Evolutionary conservation across 169 alveolate genomes (phyloP).

Genomic region (Babesia gibsoni): DNA sequence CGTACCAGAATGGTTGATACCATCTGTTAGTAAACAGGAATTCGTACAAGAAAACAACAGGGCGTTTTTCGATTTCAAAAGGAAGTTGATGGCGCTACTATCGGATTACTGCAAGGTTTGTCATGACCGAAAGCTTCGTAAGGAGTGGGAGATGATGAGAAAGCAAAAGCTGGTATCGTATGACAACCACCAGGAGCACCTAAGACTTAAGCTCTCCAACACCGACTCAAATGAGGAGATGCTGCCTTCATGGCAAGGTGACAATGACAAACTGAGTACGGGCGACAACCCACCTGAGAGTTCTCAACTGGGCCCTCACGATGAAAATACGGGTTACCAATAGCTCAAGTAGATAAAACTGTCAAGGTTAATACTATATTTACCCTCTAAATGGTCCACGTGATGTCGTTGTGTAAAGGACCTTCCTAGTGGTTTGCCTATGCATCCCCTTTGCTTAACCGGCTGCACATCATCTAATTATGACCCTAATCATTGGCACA

Average conservation of each 20-base stretch:
- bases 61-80: conserved; percentile 80
- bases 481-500: too few relatives aligned
- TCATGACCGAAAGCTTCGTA: conserved; percentile 57
- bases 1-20: conserved; percentile 88
- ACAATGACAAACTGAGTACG: background rate
- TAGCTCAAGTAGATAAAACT: too few relatives aligned
- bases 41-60: conserved; percentile 83
- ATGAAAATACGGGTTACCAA: too few relatives aligned
- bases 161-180: conserved; percentile 38
- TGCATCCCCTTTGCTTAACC: too few relatives aligned
- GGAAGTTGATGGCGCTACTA: conserved; percentile 64
- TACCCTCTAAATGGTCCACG: too few relatives aligned
- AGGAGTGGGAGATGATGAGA: conserved; percentile 69
- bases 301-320: too few relatives aligned
- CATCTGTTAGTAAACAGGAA: conserved; percentile 87
- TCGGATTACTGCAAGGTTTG: conserved; percentile 72
- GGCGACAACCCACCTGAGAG: background rate
- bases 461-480: too few relatives aligned
- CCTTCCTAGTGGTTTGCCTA: too few relatives aligned
- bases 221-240: conserved; percentile 48
- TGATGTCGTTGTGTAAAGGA: too few relatives aligned
- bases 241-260: conserved; percentile 45
- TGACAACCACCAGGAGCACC: conserved; percentile 39
- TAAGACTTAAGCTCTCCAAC: conserved; percentile 8
- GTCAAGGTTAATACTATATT: too few relatives aligned